Evolutionary conservation across 1,284 basidiomycete genomes (phyloP).

Genomic region (Fomitopsis betulina): DNA sequence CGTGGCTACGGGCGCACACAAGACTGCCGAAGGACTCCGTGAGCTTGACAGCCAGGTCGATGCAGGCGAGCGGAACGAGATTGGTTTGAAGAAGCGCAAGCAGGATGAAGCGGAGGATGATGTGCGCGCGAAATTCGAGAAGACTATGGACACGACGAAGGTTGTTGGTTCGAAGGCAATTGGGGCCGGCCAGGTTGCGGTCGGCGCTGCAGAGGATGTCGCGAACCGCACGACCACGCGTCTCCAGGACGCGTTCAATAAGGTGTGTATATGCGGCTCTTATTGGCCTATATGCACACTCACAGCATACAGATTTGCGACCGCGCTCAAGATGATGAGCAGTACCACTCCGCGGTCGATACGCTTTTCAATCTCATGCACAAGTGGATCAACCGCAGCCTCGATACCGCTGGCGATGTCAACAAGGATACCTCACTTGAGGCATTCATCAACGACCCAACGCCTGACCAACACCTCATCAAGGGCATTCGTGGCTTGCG

Average conservation of each 20-base stretch:
- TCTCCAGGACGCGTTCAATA: constrained; percentile 45
- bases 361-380: constrained; percentile 51
- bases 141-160: constrained; percentile 60
- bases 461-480: constrained; percentile 50
- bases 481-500: constrained; percentile 42
- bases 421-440: constrained; percentile 41
- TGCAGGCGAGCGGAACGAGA: constrained; percentile 48
- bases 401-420: constrained; percentile 44
- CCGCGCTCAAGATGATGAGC: constrained; percentile 52
- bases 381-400: constrained; percentile 49
- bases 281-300: not conserved
- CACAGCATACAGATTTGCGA: constrained; percentile 47
- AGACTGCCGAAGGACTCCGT: constrained; percentile 46
- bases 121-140: constrained; percentile 49
- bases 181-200: constrained; percentile 42
- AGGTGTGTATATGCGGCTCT: constrained; percentile 32
- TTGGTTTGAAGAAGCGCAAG: constrained; percentile 46
- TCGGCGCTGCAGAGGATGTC: constrained; percentile 37
- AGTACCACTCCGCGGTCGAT: constrained; percentile 50
- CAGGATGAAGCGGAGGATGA: constrained; percentile 35
- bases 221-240: constrained; percentile 36
- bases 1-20: constrained; percentile 44
- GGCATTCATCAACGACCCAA: constrained; percentile 52
- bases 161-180: constrained; percentile 51
- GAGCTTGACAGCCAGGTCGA: constrained; percentile 52